Evolutionary conservation across 257 asterid species (phyloP).

Genomic region (Fraxinus pennsylvanica): DNA sequence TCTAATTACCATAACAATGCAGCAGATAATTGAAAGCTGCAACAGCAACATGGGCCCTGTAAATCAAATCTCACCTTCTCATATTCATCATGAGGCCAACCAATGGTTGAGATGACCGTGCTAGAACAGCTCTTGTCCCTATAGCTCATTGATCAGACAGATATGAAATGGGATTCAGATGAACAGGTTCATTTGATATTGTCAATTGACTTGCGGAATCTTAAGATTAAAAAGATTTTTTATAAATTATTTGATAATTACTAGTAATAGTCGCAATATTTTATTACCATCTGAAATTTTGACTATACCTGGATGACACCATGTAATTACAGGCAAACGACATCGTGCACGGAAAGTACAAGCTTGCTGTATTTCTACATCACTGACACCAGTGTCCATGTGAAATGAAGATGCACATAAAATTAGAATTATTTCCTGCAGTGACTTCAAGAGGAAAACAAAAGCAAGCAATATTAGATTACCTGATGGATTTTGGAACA

Average conservation of each 20-base stretch:
- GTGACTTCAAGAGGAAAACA: constrained; percentile 18
- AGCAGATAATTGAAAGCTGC: constrained; percentile 16
- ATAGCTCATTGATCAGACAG: constrained; percentile 36
- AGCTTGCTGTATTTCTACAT: constrained; percentile 81
- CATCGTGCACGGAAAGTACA: constrained; percentile 82
- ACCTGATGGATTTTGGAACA: constrained; percentile 83
- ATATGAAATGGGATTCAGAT: constrained; percentile 26
- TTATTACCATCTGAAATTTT: constrained; percentile 11
- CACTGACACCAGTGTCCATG: constrained; percentile 53
- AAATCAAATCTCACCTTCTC: constrained; percentile 67
- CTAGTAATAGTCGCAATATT: neutral
- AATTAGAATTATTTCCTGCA: constrained; percentile 24
- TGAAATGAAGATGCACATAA: constrained; percentile 33
- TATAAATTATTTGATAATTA: neutral
- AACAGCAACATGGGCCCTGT: constrained; percentile 11
- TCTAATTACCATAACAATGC: constrained; percentile 11
- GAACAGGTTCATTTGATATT: constrained; percentile 23
- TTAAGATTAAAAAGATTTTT: neutral
- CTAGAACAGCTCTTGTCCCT: constrained; percentile 96
- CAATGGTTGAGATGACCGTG: constrained; percentile 94
- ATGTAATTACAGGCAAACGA: constrained; percentile 89
- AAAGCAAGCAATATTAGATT: constrained; percentile 19
- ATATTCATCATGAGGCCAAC: constrained; percentile 98
- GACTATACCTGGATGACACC: constrained; percentile 84
- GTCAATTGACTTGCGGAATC: neutral